Conservation (phyloP, 331 rosid genomes). For the Spiraea crenata region DNA sequence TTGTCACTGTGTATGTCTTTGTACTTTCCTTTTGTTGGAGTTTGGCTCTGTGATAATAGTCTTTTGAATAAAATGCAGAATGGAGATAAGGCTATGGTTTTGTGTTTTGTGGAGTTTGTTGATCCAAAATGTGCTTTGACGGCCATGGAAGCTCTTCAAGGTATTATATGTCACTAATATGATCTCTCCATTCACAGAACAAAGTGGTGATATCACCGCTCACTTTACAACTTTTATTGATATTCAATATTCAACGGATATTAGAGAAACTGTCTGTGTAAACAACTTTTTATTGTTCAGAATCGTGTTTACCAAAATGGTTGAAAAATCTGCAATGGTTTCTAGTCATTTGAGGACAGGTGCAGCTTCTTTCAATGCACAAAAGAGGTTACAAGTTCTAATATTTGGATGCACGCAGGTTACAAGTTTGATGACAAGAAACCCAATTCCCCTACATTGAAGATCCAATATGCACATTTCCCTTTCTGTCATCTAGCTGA, state of each 20-base stretch:
- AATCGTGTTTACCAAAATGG: not conserved
- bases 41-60: conserved; percentile 20
- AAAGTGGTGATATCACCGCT: not conserved
- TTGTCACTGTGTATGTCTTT: not conserved
- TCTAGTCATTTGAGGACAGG: conserved; percentile 6
- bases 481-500: conserved; percentile 62
- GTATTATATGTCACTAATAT: conserved; percentile 26
- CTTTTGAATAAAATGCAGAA: conserved; percentile 46
- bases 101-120: conserved; percentile 75
- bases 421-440: conserved; percentile 78
- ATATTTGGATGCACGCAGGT: conserved; percentile 43
- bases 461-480: conserved; percentile 71
- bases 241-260: not conserved
- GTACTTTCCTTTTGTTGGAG: conserved; percentile 7
- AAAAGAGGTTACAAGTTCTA: not conserved
- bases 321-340: not conserved
- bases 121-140: conserved; percentile 61
- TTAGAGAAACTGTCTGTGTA: not conserved
- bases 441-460: conserved; percentile 47
- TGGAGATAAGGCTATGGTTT: conserved; percentile 67
- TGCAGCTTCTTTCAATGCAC: not conserved
- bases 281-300: not conserved
- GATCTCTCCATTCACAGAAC: not conserved
- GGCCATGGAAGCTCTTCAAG: conserved; percentile 78
- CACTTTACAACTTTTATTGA: too few relatives aligned